Conservation (phyloP, 306 rosid species). For the Gastrolobium villosum region DNA sequence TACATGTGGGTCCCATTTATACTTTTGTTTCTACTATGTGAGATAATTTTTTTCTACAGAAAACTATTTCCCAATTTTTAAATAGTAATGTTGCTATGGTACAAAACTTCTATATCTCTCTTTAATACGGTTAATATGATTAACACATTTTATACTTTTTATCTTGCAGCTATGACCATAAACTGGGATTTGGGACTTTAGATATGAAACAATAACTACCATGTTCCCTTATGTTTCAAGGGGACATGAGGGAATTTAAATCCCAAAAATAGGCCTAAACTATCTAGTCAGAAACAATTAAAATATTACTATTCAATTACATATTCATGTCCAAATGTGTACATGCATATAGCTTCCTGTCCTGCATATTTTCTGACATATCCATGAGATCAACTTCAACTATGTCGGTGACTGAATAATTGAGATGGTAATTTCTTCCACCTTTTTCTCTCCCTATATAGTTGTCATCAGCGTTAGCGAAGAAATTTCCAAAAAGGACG, state of each 20-base stretch:
- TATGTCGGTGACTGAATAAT: slow-evolving; percentile 49
- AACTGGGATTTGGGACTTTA: neutral
- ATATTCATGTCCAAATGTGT: slow-evolving; percentile 79
- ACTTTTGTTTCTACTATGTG: no score
- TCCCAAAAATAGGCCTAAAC: neutral
- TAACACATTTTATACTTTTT: no score
- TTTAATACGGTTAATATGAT: no score
- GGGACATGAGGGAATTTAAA: slow-evolving; percentile 9
- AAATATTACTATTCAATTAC: slow-evolving; percentile 43
- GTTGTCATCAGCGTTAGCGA: slow-evolving; percentile 8
- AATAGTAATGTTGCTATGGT: no score
- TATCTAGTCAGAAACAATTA: neutral
- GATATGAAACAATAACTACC: neutral
- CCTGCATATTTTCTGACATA: slow-evolving; percentile 87
- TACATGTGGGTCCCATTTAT: no score
- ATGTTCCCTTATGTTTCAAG: neutral
- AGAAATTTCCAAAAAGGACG: no score
- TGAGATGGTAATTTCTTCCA: slow-evolving; percentile 58
- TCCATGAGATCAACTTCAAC: slow-evolving; percentile 79
- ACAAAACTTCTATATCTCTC: no score
- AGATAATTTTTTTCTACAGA: no score
- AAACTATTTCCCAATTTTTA: no score
- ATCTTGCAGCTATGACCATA: no score
- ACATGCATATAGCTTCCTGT: slow-evolving; percentile 89
- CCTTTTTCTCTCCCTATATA: slow-evolving; percentile 58